Evolutionary conservation across 805 yeast genomes (phyloP).

Genomic region (Sugiyamaella smithiae): DNA sequence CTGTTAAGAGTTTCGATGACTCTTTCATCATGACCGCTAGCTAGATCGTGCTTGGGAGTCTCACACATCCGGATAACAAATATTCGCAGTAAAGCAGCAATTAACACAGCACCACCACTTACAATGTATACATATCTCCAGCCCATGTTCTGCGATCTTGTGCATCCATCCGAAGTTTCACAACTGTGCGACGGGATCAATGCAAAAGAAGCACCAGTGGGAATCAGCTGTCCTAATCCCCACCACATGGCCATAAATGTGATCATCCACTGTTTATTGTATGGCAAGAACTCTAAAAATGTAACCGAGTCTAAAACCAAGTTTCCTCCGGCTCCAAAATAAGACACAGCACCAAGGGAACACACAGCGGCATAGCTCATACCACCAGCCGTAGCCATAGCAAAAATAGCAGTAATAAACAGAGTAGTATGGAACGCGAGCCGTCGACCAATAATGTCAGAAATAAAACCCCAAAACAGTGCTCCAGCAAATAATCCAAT

Average conservation of each 20-base stretch:
- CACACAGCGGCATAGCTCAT: conserved; percentile 49
- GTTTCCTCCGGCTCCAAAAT: conserved; percentile 56
- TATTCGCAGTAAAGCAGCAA: conserved; percentile 48
- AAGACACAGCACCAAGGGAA: conserved; percentile 45
- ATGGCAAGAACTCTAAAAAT: conserved; percentile 52
- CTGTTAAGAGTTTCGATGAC: conserved; percentile 46
- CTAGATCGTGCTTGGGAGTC: conserved; percentile 54
- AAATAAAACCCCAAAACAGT: conserved; percentile 54
- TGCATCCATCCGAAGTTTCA: conserved; percentile 42
- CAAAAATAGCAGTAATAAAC: conserved; percentile 47
- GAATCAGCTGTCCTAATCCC: conserved; percentile 61
- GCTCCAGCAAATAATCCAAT: conserved; percentile 55
- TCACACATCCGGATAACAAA: conserved; percentile 45
- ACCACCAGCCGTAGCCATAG: conserved; percentile 55
- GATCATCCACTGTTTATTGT: conserved; percentile 48
- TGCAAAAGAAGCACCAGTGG: conserved; percentile 54
- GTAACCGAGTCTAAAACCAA: conserved; percentile 54
- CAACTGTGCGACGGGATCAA: conserved; percentile 52
- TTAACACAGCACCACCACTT: conserved; percentile 51
- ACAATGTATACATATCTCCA: conserved; percentile 60
- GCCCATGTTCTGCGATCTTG: conserved; percentile 49
- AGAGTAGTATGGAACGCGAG: conserved; percentile 51
- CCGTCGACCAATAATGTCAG: conserved; percentile 54
- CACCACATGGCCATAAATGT: conserved; percentile 58
- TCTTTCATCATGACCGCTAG: conserved; percentile 50